Evolutionary conservation across 2,329 filamentous ascomycete species (phyloP), one percentile per base, ranked within the genome.

Genomic region (Colletotrichum abscissum): DNA sequence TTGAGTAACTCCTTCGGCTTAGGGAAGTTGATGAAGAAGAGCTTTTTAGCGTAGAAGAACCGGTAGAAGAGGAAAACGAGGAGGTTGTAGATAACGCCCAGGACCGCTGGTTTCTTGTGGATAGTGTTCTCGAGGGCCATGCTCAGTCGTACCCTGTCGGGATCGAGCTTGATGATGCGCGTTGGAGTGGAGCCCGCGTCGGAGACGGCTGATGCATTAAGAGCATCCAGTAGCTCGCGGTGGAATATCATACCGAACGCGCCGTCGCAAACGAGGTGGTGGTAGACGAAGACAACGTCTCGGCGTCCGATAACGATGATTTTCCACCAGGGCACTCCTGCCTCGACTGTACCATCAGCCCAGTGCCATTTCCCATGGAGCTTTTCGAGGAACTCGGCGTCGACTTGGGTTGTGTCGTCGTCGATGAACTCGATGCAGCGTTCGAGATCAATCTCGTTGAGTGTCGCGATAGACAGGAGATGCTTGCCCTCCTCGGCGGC

Each of bases 201-300:
- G 0, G 58, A 72, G n/a, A 16, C 49, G 28, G 58, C 63, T 4
- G 62, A 14, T 26, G 22, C 63, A 28, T 74, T 74, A 30, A 74
- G 69, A 0, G 72, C 58, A 11, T 63, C 69, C 1, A 74, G 63
- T 4, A 72, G 59, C 28, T 74, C 69, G 16, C 69, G 72, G 19
- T 74, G 72, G 49, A 74, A 74, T 3, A 57, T 68, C 68, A 74
- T 72, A 0, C 72, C 72, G 2, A 74, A 74, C 0, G 67, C 55
- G 38, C 72, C 72, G 8, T 74, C 72, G 12, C 72, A 74, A 7
- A 74, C 69, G 30, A 72, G 69, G 46, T 74, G 72, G 2, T 74
- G 72, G 4, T 68, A 74, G 0, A 74, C 35, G 26, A 74, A 74
- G 12, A 74, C 33, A 24, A 74, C 63, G 3, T 74, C 68, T 26